A percentile compares a stretch with the other conserved stretches of the same genome.
These are phyloP conservation scores for Exophiala sideris DNA, from an alignment of 2,329 filamentous ascomycete species.

Conservation along the genomic window DNA sequence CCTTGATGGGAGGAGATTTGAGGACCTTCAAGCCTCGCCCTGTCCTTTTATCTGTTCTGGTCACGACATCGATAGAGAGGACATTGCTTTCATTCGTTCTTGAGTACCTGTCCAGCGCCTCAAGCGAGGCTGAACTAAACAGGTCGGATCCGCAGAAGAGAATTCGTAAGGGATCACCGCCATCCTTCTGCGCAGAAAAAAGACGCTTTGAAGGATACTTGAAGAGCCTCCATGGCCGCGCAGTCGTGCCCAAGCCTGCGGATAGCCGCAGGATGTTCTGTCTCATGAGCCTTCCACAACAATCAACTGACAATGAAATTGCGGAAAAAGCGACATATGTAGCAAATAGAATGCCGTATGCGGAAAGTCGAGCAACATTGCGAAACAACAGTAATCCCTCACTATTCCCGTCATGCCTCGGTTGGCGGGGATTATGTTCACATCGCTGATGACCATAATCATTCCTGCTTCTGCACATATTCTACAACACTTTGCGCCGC, in stretches of 20 bases:
- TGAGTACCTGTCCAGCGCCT: slow-evolving; percentile 64
- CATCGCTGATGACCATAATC: background rate
- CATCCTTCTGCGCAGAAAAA: slow-evolving; percentile 3
- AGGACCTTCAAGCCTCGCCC: slow-evolving; percentile 71
- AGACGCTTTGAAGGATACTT: background rate
- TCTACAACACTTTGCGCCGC: no score
- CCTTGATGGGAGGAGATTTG: slow-evolving; percentile 69
- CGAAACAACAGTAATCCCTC: no score
- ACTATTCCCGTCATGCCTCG: background rate
- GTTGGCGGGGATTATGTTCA: background rate
- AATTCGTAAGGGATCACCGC: slow-evolving; percentile 64
- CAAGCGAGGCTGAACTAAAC: slow-evolving; percentile 77
- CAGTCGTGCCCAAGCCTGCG: background rate
- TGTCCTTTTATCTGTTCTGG: slow-evolving; percentile 71
- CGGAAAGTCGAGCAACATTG: no score
- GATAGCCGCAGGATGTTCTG: background rate
- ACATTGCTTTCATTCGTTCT: slow-evolving; percentile 54
- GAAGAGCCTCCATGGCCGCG: background rate
- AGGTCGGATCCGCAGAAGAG: slow-evolving; percentile 92
- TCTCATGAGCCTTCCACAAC: no score
- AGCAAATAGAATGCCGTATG: background rate
- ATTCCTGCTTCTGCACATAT: background rate
- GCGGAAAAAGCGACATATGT: background rate
- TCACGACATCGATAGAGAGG: slow-evolving; percentile 78
- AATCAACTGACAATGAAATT: background rate